A percentile compares a stretch with the other conserved stretches of the same genome.
phyloP scores from a whole-genome alignment of 1,139 yeast species.

The Meyerozyma guilliermondii region DNA sequence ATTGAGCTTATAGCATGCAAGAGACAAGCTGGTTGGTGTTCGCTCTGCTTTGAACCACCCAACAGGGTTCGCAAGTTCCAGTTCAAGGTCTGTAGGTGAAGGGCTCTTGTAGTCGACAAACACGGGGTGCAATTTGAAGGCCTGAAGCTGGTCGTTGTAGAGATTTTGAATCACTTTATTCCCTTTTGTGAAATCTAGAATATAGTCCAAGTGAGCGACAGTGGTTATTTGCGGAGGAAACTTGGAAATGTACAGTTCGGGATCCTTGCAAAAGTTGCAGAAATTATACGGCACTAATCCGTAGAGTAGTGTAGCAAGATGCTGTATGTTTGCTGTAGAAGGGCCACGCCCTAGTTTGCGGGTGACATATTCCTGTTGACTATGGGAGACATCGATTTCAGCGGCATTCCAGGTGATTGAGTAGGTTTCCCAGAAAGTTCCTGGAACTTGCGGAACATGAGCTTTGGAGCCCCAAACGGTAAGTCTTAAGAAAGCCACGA shows the following conservation, averaged over 20 bases:
- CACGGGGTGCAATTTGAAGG: slow-evolving; percentile 1
- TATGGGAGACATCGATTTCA: slow-evolving; percentile 15
- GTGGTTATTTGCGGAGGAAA: slow-evolving; percentile 16
- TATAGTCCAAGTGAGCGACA: slow-evolving; percentile 10
- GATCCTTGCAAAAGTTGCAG: slow-evolving; percentile 38
- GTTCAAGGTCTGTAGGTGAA: neutral
- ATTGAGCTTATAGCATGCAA: neutral
- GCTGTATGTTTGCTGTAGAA: neutral
- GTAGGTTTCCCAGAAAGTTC: neutral
- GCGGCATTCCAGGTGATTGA: slow-evolving; percentile 7
- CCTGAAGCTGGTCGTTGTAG: neutral
- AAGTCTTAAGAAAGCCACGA: slow-evolving; percentile 43
- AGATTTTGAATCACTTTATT: slow-evolving; percentile 5
- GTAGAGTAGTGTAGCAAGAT: slow-evolving; percentile 43
- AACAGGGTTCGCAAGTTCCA: neutral
- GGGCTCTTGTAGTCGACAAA: neutral
- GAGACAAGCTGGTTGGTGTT: neutral
- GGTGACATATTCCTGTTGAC: neutral
- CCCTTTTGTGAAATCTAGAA: neutral
- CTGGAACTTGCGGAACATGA: slow-evolving; percentile 1
- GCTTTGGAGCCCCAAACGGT: slow-evolving; percentile 11
- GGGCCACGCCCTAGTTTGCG: neutral
- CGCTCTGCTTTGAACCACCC: neutral
- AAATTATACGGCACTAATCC: slow-evolving; percentile 59
- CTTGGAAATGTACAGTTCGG: slow-evolving; percentile 19